A percentile compares a stretch with the other conserved stretches of the same genome.
These are phyloP conservation scores for Xerophyta viscosa DNA, from an alignment of 106 monocot genomes.

Conservation along the genomic window DNA sequence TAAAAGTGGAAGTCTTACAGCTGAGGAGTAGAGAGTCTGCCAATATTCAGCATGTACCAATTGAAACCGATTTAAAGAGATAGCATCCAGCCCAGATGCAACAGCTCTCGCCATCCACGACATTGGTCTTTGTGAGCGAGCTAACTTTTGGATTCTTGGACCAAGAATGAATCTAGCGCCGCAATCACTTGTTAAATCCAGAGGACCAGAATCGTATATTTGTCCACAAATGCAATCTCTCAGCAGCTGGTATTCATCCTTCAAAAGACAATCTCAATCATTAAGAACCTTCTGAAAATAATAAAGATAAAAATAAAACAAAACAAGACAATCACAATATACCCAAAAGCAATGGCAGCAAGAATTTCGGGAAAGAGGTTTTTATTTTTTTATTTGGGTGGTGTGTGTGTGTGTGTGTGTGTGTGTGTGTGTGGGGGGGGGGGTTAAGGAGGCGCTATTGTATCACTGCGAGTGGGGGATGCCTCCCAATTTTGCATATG, in stretches of 20 bases:
- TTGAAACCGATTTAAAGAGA: conserved; percentile 71
- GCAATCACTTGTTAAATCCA: conserved; percentile 76
- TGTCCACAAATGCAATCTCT: conserved; percentile 76
- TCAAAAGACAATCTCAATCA: conserved; percentile 6
- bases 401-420: too few species aligned
- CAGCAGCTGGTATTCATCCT: conserved; percentile 68
- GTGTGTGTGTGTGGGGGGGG: too few species aligned
- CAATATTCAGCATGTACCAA: conserved; percentile 67
- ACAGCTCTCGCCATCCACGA: conserved; percentile 72
- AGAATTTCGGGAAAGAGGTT: background rate
- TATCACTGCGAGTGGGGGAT: too few species aligned
- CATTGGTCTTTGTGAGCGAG: conserved; percentile 47
- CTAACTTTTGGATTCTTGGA: conserved; percentile 42
- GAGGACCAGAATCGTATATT: conserved; percentile 79
- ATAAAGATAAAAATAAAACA: background rate
- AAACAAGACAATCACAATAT: too few species aligned
- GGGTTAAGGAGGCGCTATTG: too few species aligned
- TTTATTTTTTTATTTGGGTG: too few species aligned
- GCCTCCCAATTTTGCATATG: too few species aligned
- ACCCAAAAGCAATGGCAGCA: too few species aligned
- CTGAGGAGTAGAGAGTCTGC: conserved; percentile 73
- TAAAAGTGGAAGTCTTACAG: conserved; percentile 39
- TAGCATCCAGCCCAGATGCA: conserved; percentile 54
- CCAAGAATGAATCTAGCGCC: conserved; percentile 56
- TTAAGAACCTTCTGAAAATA: background rate